Base-by-base conservation (phyloP, 441 rosid species). In the Euphorbia corollata region DNA sequence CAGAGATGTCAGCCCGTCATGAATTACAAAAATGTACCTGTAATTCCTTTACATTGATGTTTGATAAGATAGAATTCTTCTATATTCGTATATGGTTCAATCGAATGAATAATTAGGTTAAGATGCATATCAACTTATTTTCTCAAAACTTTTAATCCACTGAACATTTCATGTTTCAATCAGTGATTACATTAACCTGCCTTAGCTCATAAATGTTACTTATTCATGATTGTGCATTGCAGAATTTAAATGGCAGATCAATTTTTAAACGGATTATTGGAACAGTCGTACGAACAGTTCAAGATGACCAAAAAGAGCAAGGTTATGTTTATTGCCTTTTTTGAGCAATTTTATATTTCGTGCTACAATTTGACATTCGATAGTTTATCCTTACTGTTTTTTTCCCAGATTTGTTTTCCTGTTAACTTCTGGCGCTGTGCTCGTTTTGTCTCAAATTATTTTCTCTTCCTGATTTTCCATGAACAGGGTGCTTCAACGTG, bases 231-330 rank as follows among this genome's bases (percentile, higher is more conserved):
- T 73, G 56, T 71, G n/a, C 72, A 57, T 79, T 78, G 74, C 90
- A 95, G 98, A 76, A 84, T 32, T 79, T 85, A 69, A 91, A 87
- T 73, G 86, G 85, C 65, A 87, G 72, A 75, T 95, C 98, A 66
- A 82, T 95, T 74, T 83, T 91, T 61, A 88, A 83, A 79, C 82
- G 97, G 77, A 89, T 95, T 66, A 96, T 91, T 59, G 94, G 95
- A 74, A 91, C 96, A 7, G 94, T 95, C 70, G 97, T 95, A 62
- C 87, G 97, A 65, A 86, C 98, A 5, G 95, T 88, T 74, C 99
- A 95, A 74, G 99, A 95, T 77, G 98, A 91, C 79, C 94, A 95
- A 75, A 95, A 87, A 80, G 98, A 95, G 86, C 96, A 91, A 92
- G 98, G 99, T 94, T 51, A 66, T 74, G 65, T n/a, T 73, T 59